These are phyloP conservation scores for Leccinum sublutescens DNA, from an alignment of 768 basidiomycete species.

Conservation along the genomic window DNA sequence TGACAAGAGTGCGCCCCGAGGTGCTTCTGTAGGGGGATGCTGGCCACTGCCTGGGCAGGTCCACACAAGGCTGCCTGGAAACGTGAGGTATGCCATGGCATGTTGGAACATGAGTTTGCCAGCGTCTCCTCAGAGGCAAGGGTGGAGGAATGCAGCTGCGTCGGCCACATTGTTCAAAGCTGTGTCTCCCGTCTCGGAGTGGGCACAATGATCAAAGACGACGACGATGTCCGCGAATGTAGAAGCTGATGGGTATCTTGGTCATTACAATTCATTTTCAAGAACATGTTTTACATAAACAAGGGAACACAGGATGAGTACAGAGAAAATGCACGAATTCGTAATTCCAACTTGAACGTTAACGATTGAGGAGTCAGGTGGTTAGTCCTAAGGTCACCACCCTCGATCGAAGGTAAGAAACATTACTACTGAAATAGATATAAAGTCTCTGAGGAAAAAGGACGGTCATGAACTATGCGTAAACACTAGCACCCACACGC, in stretches of 20 bases:
- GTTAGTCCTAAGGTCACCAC: background rate
- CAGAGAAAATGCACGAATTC: background rate
- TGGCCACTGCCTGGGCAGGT: too few species aligned
- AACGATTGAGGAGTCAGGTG: too few species aligned
- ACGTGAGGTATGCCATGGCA: too few species aligned
- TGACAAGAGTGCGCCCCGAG: slow-evolving; percentile 7
- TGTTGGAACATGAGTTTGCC: too few species aligned
- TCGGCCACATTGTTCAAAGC: slow-evolving; percentile 23
- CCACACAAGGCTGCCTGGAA: too few species aligned
- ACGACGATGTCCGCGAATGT: slow-evolving; percentile 20
- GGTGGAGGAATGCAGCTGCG: slow-evolving; percentile 15
- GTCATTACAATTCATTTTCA: slow-evolving; percentile 2
- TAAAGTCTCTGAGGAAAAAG: background rate
- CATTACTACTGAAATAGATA: background rate
- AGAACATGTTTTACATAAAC: background rate
- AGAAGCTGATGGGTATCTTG: slow-evolving; percentile 17
- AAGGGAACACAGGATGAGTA: too few species aligned
- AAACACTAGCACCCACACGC: background rate
- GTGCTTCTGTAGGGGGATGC: background rate
- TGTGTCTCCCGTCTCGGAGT: slow-evolving; percentile 14
- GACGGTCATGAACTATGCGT: background rate
- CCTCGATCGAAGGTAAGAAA: background rate
- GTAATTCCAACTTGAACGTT: too few species aligned
- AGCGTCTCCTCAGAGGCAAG: slow-evolving; percentile 8
- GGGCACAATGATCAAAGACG: slow-evolving; percentile 15